Base-by-base conservation (phyloP, 345 rosid species). In the Fremontodendron californicum region DNA sequence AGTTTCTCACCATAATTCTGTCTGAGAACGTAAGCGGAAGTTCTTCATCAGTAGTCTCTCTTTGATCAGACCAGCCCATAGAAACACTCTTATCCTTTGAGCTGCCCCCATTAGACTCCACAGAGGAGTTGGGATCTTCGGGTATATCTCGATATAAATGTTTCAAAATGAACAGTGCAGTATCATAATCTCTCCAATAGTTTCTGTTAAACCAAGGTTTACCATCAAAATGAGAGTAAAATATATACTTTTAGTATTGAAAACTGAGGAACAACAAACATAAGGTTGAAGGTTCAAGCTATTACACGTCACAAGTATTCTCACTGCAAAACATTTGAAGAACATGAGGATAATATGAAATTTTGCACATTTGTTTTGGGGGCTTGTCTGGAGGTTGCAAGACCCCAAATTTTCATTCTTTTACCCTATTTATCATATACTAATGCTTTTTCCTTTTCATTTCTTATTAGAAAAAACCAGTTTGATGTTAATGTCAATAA, bases 141-240 rank as follows among this genome's bases (percentile, higher is more conserved):
- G 89, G 91, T 76, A 93, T 90, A 54, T 89, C 91, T 19, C 89
- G 85, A 76, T 92, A 91, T 78, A 96, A 79, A 87, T 96, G 96
- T 81, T 89, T 92, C 81, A 96, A 82, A 74, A 96, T 91, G 87
- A 93, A 96, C 29, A 96, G 94, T 31, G 98, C 98, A 18, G 99
- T 92, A 74, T 96, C 99, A 21, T 74, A 40, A 82, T 96, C 99
- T 84, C 99, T 93, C 99, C 99, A 93, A 77, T 96, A 96, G 87
- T 96, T 96, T 82, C 99, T 96, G 96, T 80, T 66, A 35, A 45
- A 62, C 71, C 60, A 35, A 77, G 63, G 77, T 72, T 52, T 57
- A 63, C 33, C 8, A 72, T 71, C 27, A 77, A 42, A 80, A 48
- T 48, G 27, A 37, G 65, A 74, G n/a, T 18, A 27, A 39, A 21